Percentiles rank a stretch among this genome's conserved stretches.
Evolutionary conservation across 768 basidiomycete genomes (phyloP).

Genomic region (Panellus pusillus): DNA sequence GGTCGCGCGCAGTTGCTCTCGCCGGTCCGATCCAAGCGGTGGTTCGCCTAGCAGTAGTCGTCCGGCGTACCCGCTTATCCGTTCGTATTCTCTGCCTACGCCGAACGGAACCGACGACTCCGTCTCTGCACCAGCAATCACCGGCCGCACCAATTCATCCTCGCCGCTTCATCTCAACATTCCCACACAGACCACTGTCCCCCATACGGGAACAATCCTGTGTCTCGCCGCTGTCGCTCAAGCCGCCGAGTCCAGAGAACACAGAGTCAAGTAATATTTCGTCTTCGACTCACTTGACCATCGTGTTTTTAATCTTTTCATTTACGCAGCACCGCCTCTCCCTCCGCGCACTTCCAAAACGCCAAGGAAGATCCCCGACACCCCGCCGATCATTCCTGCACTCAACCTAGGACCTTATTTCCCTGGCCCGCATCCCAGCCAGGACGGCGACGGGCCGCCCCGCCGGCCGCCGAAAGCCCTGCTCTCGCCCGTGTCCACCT

Average conservation of each 20-base stretch:
- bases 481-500: not conserved
- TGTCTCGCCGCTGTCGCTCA: constrained; percentile 11
- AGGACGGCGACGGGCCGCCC: constrained; percentile 15
- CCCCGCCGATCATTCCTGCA: constrained; percentile 13
- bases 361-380: not conserved
- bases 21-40: constrained; percentile 4
- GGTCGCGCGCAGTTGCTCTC: constrained; percentile 4
- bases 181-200: constrained; percentile 14
- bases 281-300: constrained; percentile 1
- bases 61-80: constrained; percentile 16
- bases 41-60: not conserved
- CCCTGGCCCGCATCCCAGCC: constrained; percentile 19
- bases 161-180: constrained; percentile 15
- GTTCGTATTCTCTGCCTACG: constrained; percentile 19
- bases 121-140: not conserved
- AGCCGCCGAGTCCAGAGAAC: constrained; percentile 10
- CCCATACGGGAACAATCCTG: constrained; percentile 17
- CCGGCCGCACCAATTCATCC: constrained; percentile 10
- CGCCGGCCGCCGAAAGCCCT: constrained; percentile 13
- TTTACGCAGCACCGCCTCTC: not conserved
- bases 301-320: not conserved
- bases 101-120: not conserved
- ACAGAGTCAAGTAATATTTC: constrained; percentile 1
- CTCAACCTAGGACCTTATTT: constrained; percentile 13
- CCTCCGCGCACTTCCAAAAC: not conserved